Base-by-base conservation (phyloP, 352 stramenopile species). In the Thalassiosira mediterranea region DNA sequence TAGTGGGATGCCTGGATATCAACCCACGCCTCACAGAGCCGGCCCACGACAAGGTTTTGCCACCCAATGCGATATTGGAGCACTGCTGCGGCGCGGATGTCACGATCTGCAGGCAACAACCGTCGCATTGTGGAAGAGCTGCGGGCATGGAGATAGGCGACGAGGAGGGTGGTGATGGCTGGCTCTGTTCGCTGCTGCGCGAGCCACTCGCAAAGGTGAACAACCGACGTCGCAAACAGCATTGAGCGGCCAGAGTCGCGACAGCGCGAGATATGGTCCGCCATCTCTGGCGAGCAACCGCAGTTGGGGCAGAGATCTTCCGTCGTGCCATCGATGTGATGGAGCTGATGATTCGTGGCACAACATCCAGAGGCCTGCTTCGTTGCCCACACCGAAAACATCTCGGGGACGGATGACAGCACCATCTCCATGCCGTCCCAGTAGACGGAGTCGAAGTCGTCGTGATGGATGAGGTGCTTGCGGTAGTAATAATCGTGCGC, bases 221-320 rank as follows among this genome's bases (percentile, higher is more conserved):
- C 25, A 0, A 81, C 52, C 17, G 65, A 49, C 8, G 51, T 3
- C 15, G 19, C 1, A 8, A 76, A 61, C 46, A 75, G 63, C 13
- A 56, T 10, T 1, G 23, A 4, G 0, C 52, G 32, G 5, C 65
- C 65, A 0, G 19, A 4, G 19, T 81, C 65, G 1, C 0, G 17
- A n/a, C 73, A 81, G 4, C 42, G 31, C 1, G 60, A 69, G 1
- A 81, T 81, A 21, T 81, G 73, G 3, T 3, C 38, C 1, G 59
- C 25, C 7, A 28, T 56, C 51, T 81, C 59, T 29, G 72, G 31
- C 0, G 31, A 0, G 3, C 13, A 11, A 17, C 65, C 72, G 48
- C 64, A 81, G 44, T 56, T 76, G 4, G 34, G 65, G 21, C 49
- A 76, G 10, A 67, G 11, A 56, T 63, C 63, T n/a, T 40, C 31